These are phyloP conservation scores for Clarireedia paspali DNA, from an alignment of 2,329 filamentous ascomycete species.

Conservation along the genomic window DNA sequence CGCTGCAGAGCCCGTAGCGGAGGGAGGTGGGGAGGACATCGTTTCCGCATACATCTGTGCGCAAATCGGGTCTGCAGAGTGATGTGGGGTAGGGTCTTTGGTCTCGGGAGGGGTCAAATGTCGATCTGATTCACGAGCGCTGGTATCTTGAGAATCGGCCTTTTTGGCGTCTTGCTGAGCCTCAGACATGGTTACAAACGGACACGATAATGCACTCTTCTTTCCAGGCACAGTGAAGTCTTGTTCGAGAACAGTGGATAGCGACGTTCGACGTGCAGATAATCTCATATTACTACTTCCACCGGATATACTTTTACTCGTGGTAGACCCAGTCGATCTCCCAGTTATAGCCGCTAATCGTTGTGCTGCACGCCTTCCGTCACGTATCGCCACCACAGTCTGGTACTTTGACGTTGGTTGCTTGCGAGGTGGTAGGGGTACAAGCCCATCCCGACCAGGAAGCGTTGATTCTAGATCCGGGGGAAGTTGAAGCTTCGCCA, in stretches of 20 bases:
- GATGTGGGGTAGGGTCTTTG: constrained; percentile 39
- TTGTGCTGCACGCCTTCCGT: constrained; percentile 52
- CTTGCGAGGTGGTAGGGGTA: constrained; percentile 26
- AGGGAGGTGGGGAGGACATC: constrained; percentile 35
- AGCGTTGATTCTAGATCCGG: constrained; percentile 32
- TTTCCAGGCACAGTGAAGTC: constrained; percentile 86
- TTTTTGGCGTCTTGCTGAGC: constrained; percentile 15
- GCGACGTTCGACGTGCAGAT: constrained; percentile 43
- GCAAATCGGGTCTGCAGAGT: constrained; percentile 53
- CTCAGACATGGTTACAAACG: constrained; percentile 48
- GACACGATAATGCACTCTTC: constrained; percentile 72
- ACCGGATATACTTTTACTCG: constrained; percentile 33
- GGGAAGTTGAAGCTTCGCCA: constrained; percentile 59
- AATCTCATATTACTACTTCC: constrained; percentile 32
- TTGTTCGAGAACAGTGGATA: constrained; percentile 66
- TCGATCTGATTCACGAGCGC: constrained; percentile 20
- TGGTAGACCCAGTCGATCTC: constrained; percentile 36
- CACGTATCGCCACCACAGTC: constrained; percentile 55
- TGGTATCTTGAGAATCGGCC: constrained; percentile 14
- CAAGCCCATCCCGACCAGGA: constrained; percentile 22
- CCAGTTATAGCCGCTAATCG: constrained; percentile 42
- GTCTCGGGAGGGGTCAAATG: constrained; percentile 24
- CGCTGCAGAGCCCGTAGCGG: constrained; percentile 43
- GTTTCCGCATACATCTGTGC: constrained; percentile 56
- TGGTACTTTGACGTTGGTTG: constrained; percentile 41